These are phyloP conservation scores for Ophiocordyceps polyrhachis-furcata DNA, from an alignment of 2,329 filamentous ascomycete species.

Conservation along the genomic window DNA sequence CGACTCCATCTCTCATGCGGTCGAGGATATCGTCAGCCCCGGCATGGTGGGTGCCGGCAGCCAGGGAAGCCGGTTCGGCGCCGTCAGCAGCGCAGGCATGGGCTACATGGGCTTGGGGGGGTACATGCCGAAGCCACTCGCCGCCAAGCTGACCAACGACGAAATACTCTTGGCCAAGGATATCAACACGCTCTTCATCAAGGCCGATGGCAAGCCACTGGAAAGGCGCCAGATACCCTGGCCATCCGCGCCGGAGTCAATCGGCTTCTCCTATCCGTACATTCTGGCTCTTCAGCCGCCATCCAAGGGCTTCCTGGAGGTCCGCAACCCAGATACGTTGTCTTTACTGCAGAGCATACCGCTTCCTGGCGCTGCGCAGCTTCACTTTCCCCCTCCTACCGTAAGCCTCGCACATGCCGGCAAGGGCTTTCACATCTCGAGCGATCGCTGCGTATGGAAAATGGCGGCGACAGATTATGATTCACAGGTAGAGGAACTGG, in stretches of 20 bases:
- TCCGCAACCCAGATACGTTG: conserved; percentile 81
- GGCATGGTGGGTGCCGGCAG: conserved; percentile 46
- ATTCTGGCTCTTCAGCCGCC: conserved; percentile 72
- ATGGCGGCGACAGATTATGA: conserved; percentile 92
- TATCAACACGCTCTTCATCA: conserved; percentile 85
- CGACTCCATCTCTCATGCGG: conserved; percentile 54
- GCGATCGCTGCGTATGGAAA: conserved; percentile 83
- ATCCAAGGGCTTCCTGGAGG: conserved; percentile 68
- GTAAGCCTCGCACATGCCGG: conserved; percentile 89
- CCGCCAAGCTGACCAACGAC: conserved; percentile 62
- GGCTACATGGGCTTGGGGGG: conserved; percentile 91
- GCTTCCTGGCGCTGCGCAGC: conserved; percentile 61
- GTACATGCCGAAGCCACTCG: conserved; percentile 79
- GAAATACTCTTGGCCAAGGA: conserved; percentile 93
- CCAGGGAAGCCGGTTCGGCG: conserved; percentile 60
- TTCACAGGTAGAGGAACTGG: conserved; percentile 66
- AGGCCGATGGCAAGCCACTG: conserved; percentile 61
- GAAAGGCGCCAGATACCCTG: conserved; percentile 85
- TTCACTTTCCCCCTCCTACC: conserved; percentile 85
- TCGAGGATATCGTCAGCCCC: conserved; percentile 63
- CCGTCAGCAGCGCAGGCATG: conserved; percentile 73
- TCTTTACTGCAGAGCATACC: conserved; percentile 74
- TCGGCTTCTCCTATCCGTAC: conserved; percentile 95
- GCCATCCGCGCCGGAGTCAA: conserved; percentile 68
- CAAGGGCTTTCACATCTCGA: conserved; percentile 87